Conservation (phyloP, 257 asterid species). For the Fraxinus quadrangulata region DNA sequence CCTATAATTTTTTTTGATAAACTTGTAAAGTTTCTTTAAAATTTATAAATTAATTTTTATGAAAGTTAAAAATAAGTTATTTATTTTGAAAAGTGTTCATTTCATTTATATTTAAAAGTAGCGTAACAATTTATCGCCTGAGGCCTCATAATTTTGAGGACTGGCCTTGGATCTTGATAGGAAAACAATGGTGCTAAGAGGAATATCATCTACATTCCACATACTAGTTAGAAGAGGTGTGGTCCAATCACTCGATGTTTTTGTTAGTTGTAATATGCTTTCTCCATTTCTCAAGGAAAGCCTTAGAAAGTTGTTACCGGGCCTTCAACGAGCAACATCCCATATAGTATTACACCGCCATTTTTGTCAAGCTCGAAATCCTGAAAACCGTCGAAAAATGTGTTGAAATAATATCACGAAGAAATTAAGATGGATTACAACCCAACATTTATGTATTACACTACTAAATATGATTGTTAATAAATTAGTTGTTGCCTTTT, state of each 20-base stretch:
- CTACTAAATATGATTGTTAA: conserved; percentile 1
- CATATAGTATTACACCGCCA: background rate
- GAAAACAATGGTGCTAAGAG: conserved; percentile 52
- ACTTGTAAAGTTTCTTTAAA: too few species aligned
- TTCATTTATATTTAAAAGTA: too few species aligned
- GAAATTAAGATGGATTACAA: conserved; percentile 9
- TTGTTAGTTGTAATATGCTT: conserved; percentile 49
- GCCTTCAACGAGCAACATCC: conserved; percentile 15
- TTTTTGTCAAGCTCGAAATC: background rate
- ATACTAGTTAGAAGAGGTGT: conserved; percentile 52
- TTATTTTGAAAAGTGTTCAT: too few species aligned
- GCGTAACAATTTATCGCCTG: too few species aligned
- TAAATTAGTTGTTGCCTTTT: background rate
- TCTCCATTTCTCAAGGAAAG: conserved; percentile 62
- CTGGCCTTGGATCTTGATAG: too few species aligned
- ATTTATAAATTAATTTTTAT: too few species aligned
- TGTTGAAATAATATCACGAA: background rate
- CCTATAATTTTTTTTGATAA: too few species aligned
- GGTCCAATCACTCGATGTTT: conserved; percentile 57
- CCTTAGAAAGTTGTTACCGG: conserved; percentile 41
- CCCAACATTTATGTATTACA: conserved; percentile 11
- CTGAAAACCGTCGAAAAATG: conserved; percentile 2
- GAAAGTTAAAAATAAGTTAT: too few species aligned
- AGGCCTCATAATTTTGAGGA: too few species aligned
- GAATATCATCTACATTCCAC: conserved; percentile 57